Evolutionary conservation across 1,139 yeast genomes (phyloP).

Genomic region (Sugiyamaella japonica): DNA sequence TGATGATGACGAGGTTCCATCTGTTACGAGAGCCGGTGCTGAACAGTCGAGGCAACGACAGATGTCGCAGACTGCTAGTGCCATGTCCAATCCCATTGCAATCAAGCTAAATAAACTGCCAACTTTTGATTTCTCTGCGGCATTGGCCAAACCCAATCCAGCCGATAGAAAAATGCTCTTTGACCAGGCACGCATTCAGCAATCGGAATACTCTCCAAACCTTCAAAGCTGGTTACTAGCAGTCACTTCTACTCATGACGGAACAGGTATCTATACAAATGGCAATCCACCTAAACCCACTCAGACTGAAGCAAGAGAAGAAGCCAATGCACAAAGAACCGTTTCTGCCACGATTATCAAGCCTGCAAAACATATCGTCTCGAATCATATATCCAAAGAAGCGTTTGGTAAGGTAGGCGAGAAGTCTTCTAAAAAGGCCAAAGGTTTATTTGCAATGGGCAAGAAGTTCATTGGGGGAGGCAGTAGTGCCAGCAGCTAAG

Average conservation of each 20-base stretch:
- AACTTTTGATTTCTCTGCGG: conserved; percentile 38
- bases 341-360: conserved; percentile 31
- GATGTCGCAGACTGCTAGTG: conserved; percentile 6
- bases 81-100: conserved; percentile 14
- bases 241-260: conserved; percentile 23
- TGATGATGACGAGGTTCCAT: too few relatives aligned
- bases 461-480: conserved; percentile 32
- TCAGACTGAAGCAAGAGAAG: conserved; percentile 27
- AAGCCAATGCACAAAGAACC: conserved; percentile 29
- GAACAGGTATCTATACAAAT: conserved; percentile 30
- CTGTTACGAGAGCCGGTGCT: not conserved
- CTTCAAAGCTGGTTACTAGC: conserved; percentile 39
- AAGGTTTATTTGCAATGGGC: conserved; percentile 41
- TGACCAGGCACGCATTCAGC: conserved; percentile 34
- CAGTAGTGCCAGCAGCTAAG: not conserved
- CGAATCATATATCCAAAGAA: conserved; percentile 25
- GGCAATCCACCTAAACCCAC: conserved; percentile 39
- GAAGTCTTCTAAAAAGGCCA: conserved; percentile 39
- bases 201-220: conserved; percentile 40
- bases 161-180: conserved; percentile 34
- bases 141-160: conserved; percentile 34
- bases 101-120: conserved; percentile 37
- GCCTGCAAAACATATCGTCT: conserved; percentile 30
- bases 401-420: conserved; percentile 40
- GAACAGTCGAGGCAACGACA: conserved; percentile 6